Percentiles rank a stretch among this genome's conserved stretches.
These are phyloP conservation scores for Astragalus glycyphyllos DNA, from an alignment of 306 rosid genomes.

Conservation along the genomic window DNA sequence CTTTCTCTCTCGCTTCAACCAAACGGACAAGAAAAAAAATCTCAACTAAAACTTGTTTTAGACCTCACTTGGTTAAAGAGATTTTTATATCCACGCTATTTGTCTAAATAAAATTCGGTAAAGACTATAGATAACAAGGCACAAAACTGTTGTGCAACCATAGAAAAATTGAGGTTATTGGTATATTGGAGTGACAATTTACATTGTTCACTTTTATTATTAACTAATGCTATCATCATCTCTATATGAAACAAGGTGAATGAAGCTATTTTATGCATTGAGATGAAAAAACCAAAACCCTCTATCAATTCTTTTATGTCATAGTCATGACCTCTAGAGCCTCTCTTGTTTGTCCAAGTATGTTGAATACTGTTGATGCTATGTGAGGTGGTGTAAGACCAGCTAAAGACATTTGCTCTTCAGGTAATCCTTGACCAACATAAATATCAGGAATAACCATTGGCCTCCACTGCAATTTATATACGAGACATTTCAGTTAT, in stretches of 20 bases:
- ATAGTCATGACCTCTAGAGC: conserved; percentile 67
- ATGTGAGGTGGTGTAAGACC: conserved; percentile 86
- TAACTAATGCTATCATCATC: conserved; percentile 1
- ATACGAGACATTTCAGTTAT: conserved; percentile 10
- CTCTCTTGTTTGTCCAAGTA: conserved; percentile 82
- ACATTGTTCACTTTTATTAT: conserved; percentile 11
- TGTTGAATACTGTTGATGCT: conserved; percentile 81
- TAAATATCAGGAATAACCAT: conserved; percentile 84
- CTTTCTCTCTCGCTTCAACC: too few species aligned
- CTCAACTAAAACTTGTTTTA: too few species aligned
- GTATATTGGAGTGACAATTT: background rate
- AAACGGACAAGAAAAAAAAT: too few species aligned
- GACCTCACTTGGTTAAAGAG: too few species aligned
- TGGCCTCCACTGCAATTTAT: conserved; percentile 84
- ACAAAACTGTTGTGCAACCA: background rate
- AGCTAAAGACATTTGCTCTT: conserved; percentile 65
- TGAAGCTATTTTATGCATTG: conserved; percentile 41
- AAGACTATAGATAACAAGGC: background rate
- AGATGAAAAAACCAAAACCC: background rate
- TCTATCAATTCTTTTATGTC: background rate
- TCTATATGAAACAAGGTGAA: background rate
- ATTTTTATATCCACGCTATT: too few species aligned
- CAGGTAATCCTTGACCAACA: conserved; percentile 78
- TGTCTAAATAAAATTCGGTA: background rate
- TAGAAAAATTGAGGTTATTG: background rate